Evolutionary conservation across 2,329 filamentous ascomycete genomes (phyloP).

Genomic region (Monosporascus sp.): DNA sequence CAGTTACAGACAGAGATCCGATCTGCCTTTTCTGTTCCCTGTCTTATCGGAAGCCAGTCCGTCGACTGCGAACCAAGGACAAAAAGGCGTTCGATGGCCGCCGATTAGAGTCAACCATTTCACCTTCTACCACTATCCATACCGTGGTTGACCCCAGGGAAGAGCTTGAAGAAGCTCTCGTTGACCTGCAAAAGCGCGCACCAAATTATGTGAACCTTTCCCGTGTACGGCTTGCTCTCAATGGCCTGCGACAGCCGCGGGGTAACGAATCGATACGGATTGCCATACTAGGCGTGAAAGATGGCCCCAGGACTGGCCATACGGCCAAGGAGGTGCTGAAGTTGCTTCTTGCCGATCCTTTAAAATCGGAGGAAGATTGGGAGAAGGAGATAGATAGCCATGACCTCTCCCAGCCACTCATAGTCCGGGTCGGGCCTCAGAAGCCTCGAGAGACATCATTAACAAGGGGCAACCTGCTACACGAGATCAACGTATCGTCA

Average conservation of each 20-base stretch:
- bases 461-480: constrained; percentile 40
- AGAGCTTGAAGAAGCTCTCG: constrained; percentile 55
- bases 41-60: constrained; percentile 6
- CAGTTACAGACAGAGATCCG: constrained; percentile 7
- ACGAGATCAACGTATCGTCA: constrained; percentile 59
- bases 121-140: constrained; percentile 4
- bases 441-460: constrained; percentile 30
- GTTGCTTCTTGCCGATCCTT: constrained; percentile 65
- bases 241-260: constrained; percentile 52
- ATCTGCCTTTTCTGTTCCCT: constrained; percentile 29
- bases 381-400: constrained; percentile 55
- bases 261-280: constrained; percentile 55
- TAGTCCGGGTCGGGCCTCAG: constrained; percentile 51
- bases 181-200: constrained; percentile 55
- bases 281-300: constrained; percentile 47
- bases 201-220: constrained; percentile 62
- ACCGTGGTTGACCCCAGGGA: constrained; percentile 32
- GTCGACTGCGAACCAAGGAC: constrained; percentile 12
- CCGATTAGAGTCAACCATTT: constrained; percentile 19
- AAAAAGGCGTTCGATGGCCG: constrained; percentile 16
- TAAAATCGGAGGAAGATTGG: constrained; percentile 59
- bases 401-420: constrained; percentile 49
- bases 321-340: constrained; percentile 62
- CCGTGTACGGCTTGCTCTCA: constrained; percentile 64
- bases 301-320: constrained; percentile 31